Evolutionary conservation across 2,329 filamentous ascomycete genomes (phyloP), one percentile per base, ranked within the genome.

Genomic region (Cladophialophora exuberans): DNA sequence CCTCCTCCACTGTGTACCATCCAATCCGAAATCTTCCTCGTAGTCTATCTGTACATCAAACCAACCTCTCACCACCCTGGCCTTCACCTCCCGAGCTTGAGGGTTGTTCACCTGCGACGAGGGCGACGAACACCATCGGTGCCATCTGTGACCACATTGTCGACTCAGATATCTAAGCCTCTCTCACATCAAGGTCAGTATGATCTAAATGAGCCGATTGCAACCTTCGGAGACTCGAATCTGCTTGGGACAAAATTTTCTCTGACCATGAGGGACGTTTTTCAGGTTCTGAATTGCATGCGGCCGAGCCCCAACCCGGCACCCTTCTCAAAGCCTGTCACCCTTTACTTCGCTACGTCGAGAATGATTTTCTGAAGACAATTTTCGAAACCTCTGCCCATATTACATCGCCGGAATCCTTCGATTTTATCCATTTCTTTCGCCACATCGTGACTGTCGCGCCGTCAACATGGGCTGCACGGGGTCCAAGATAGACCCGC

Each of bases 381-480:
- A 41, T 11, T 22, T 41, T 17, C 6, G 15, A 36, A 23, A 36
- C 11, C 13, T 10, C 23, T 15, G 15, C 30, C 30, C 20, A 39
- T 9, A 13, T 25, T 49, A 22, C 6, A 49, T 18, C 11, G 4
- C n/a, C 15, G 13, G 31, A 44, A 17, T n/a, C 46, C 22, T 17
- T 38, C 23, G 17, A 15, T 6, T 25, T 17, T 26, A 25, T 23
- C 6, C 26, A 20, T 41, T 20, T 17, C 22, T 22, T 23, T 11
- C 11, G n/a, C n/a, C n/a, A n/a, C n/a, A n/a, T 22, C 22, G 46
- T 23, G 15, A 20, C 17, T 17, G 43, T 39, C 48, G 41, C 49
- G 36, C 11, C 45, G 6, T 47, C 59, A 71, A 57, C 52, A 77
- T 77, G 75, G 75, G 75, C 61, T 77, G 75, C 57, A 69, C 71